Conservation (phyloP, 2,329 filamentous ascomycete genomes). For the Pseudopyrenochaeta lycopersici region DNA sequence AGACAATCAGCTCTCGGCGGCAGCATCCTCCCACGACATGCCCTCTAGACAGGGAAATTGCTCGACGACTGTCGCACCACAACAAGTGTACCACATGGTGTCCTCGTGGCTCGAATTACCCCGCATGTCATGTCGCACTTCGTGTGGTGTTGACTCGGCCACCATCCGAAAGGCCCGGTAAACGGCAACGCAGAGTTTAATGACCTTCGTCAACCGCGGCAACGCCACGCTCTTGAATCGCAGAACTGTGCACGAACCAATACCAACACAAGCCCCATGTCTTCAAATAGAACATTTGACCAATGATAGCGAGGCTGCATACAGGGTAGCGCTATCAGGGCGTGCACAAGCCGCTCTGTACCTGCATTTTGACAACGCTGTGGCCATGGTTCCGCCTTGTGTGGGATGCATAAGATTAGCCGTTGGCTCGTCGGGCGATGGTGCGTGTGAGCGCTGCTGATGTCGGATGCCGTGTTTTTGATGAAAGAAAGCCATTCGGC, state of each 20-base stretch:
- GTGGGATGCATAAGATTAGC: slow-evolving; percentile 25
- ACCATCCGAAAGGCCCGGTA: slow-evolving; percentile 1
- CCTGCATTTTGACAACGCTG: slow-evolving; percentile 29
- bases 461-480: slow-evolving; percentile 9
- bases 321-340: slow-evolving; percentile 14
- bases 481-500: slow-evolving; percentile 5
- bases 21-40: not conserved
- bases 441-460: slow-evolving; percentile 15
- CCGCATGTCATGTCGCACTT: not conserved
- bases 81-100: not conserved
- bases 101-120: slow-evolving; percentile 1
- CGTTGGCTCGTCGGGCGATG: slow-evolving; percentile 15
- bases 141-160: not conserved
- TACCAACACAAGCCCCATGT: slow-evolving; percentile 17
- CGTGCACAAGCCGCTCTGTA: slow-evolving; percentile 26
- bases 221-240: slow-evolving; percentile 16
- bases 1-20: slow-evolving; percentile 9
- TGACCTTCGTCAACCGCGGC: slow-evolving; percentile 11
- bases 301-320: slow-evolving; percentile 23
- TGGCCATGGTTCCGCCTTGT: slow-evolving; percentile 24
- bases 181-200: slow-evolving; percentile 10
- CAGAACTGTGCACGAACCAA: slow-evolving; percentile 19
- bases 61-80: slow-evolving; percentile 1
- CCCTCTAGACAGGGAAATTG: not conserved
- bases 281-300: slow-evolving; percentile 20